Conservation (phyloP, 148 eudicot species). For the Rhododendron kiyosumense region DNA sequence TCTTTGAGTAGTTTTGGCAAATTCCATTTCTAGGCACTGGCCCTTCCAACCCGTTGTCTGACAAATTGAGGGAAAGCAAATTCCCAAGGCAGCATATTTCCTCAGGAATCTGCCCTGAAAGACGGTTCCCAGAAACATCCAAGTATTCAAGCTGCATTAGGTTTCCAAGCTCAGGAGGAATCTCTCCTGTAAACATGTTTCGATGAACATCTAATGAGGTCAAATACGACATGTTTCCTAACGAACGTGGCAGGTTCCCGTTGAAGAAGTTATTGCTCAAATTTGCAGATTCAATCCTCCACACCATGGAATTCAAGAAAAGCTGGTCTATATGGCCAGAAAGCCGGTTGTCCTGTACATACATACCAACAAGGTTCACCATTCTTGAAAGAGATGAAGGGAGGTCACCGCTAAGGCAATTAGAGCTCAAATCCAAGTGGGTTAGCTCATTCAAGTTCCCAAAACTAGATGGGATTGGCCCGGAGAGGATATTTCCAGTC, state of each 20-base stretch:
- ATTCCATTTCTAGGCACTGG: conserved; percentile 39
- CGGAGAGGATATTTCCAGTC: conserved; percentile 33
- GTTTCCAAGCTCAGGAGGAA: conserved; percentile 41
- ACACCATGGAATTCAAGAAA: conserved; percentile 22
- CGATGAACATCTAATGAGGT: conserved; percentile 44
- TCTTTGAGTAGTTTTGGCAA: conserved; percentile 30
- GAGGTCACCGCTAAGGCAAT: conserved; percentile 32
- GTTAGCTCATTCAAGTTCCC: conserved; percentile 39
- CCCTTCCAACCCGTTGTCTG: conserved; percentile 34
- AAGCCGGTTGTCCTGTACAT: conserved; percentile 34
- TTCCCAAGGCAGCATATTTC: conserved; percentile 27
- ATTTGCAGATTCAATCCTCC: conserved; percentile 39
- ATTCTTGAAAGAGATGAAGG: conserved; percentile 33
- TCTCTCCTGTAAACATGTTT: conserved; percentile 29
- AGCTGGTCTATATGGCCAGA: conserved; percentile 33
- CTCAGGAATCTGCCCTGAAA: conserved; percentile 38
- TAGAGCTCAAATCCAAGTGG: conserved; percentile 45
- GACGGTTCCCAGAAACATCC: conserved; percentile 34
- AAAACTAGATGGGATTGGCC: conserved; percentile 33
- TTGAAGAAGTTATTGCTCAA: conserved; percentile 31
- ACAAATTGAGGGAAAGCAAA: conserved; percentile 23
- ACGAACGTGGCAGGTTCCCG: conserved; percentile 32
- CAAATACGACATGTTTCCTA: conserved; percentile 44
- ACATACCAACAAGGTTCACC: conserved; percentile 46
- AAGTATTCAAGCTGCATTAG: conserved; percentile 33